These are phyloP conservation scores for Cardamine resedifolia DNA, from an alignment of 345 rosid genomes.

Conservation along the genomic window DNA sequence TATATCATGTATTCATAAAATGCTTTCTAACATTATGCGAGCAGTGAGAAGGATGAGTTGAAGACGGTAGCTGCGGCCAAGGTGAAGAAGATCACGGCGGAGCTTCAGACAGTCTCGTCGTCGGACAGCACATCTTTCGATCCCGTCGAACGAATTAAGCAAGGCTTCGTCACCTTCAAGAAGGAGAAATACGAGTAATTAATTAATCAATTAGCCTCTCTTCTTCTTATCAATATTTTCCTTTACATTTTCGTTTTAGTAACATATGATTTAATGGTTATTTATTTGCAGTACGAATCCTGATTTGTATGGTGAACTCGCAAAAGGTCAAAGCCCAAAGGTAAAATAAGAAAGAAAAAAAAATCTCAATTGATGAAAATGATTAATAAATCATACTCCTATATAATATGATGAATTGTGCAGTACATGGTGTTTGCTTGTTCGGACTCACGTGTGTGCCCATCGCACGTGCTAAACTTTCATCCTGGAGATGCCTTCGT, in stretches of 20 bases:
- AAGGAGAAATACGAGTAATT: slow-evolving; percentile 74
- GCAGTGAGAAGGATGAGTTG: slow-evolving; percentile 79
- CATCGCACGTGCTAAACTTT: slow-evolving; percentile 79
- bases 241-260: neutral
- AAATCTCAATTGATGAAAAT: neutral
- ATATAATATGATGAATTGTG: slow-evolving; percentile 14
- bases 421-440: slow-evolving; percentile 96
- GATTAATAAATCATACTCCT: neutral
- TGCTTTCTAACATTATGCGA: neutral
- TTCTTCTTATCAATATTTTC: neutral
- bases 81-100: slow-evolving; percentile 71
- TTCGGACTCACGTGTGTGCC: slow-evolving; percentile 95
- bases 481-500: slow-evolving; percentile 96
- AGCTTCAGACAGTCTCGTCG: slow-evolving; percentile 42
- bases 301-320: slow-evolving; percentile 62
- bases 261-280: too few species aligned
- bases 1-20: neutral
- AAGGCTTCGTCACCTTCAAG: slow-evolving; percentile 74
- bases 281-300: slow-evolving; percentile 70
- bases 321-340: slow-evolving; percentile 92
- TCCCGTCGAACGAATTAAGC: slow-evolving; percentile 59
- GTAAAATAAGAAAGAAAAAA: slow-evolving; percentile 31
- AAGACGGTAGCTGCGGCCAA: slow-evolving; percentile 73
- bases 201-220: neutral
- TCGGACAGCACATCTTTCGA: slow-evolving; percentile 41